phyloP scores from a whole-genome alignment of 345 rosid genomes.

The Dipteronia dyeriana region DNA sequence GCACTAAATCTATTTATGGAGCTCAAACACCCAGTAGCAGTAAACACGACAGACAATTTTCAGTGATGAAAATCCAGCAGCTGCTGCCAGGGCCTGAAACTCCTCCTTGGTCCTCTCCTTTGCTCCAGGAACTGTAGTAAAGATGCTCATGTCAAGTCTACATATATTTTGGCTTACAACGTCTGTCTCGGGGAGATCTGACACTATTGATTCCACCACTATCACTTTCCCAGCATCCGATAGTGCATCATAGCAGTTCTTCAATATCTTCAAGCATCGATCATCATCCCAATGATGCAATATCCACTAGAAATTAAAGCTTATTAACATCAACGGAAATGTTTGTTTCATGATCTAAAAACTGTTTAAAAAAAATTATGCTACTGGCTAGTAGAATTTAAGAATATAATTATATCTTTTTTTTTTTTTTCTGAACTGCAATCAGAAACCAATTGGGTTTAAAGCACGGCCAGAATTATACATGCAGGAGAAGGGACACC shows the following conservation, averaged over 20 bases:
- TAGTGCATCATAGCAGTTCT: conserved; percentile 32
- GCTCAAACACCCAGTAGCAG: conserved; percentile 36
- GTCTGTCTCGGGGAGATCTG: conserved; percentile 16
- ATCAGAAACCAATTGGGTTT: no score
- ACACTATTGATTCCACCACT: conserved; percentile 24
- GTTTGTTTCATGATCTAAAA: background rate
- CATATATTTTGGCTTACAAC: conserved; percentile 10
- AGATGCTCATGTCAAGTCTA: conserved; percentile 27
- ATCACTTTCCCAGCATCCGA: conserved; percentile 40
- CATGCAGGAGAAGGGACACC: no score
- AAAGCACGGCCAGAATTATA: no score
- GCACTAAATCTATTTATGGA: conserved; percentile 10
- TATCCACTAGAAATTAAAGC: conserved; percentile 25
- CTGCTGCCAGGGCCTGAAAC: conserved; percentile 27
- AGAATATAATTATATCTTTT: background rate
- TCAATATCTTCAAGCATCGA: conserved; percentile 36
- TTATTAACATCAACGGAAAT: background rate
- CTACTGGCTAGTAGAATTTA: background rate
- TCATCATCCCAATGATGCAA: conserved; percentile 46
- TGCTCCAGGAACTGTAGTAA: conserved; percentile 25
- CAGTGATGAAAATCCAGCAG: conserved; percentile 27
- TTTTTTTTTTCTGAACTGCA: no score
- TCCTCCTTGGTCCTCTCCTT: conserved; percentile 39
- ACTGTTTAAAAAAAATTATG: background rate
- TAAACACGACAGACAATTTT: conserved; percentile 27